Conservation (phyloP, 2,329 filamentous ascomycete species). For the Drechslera avenae region DNA sequence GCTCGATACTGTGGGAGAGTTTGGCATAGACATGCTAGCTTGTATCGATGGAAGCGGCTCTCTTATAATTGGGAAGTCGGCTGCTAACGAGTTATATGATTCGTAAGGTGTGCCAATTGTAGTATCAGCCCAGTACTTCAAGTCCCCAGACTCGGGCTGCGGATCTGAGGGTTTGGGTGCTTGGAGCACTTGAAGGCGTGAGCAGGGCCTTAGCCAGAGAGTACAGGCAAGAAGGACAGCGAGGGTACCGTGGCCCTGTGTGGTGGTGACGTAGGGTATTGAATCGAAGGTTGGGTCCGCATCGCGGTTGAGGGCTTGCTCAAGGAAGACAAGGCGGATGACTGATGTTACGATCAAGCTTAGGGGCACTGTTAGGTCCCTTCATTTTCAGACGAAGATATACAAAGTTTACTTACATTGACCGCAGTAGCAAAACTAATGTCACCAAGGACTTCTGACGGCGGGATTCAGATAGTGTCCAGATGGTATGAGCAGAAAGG, state of each 20-base stretch:
- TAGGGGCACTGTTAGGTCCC: neutral
- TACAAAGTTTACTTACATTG: slow-evolving; percentile 19
- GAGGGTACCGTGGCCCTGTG: slow-evolving; percentile 30
- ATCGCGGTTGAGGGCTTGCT: slow-evolving; percentile 11
- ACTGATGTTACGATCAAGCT: slow-evolving; percentile 32
- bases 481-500: slow-evolving; percentile 25
- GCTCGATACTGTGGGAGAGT: slow-evolving; percentile 1
- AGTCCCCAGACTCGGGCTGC: slow-evolving; percentile 8
- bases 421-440: slow-evolving; percentile 26
- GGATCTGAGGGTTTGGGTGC: slow-evolving; percentile 6
- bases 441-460: slow-evolving; percentile 23
- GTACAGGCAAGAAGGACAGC: slow-evolving; percentile 31
- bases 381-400: neutral
- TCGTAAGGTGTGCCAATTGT: slow-evolving; percentile 29
- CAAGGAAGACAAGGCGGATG: slow-evolving; percentile 27
- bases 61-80: slow-evolving; percentile 11
- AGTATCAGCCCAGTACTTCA: slow-evolving; percentile 27
- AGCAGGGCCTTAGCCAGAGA: slow-evolving; percentile 25
- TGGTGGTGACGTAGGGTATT: slow-evolving; percentile 30
- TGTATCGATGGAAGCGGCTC: slow-evolving; percentile 24
- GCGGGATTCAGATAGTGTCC: slow-evolving; percentile 20
- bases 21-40: slow-evolving; percentile 23
- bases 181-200: slow-evolving; percentile 9
- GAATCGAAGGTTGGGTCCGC: slow-evolving; percentile 25
- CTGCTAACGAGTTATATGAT: slow-evolving; percentile 11